These are phyloP conservation scores for Carex parvula DNA, from an alignment of 176 grass and related monocot species.

Conservation along the genomic window DNA sequence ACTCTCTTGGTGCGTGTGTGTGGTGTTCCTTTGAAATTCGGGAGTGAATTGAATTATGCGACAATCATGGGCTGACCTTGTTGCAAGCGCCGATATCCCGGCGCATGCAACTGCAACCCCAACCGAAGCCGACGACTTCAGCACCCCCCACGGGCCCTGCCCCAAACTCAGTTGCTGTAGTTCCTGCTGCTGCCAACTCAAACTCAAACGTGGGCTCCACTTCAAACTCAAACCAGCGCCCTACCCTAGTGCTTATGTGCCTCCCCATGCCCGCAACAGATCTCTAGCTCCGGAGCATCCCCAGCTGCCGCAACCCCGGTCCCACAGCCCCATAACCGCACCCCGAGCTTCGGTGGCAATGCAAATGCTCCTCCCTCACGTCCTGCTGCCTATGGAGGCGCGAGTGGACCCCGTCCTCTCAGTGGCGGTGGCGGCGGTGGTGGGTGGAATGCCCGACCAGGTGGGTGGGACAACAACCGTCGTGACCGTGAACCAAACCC, in stretches of 20 bases:
- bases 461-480: conserved; percentile 53
- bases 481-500: conserved; percentile 62
- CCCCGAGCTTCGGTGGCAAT: conserved; percentile 30
- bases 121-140: background rate
- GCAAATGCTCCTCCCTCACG: too few relatives aligned
- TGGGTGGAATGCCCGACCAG: conserved; percentile 32
- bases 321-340: conserved; percentile 14
- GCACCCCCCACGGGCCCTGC: background rate
- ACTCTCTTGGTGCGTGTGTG: background rate
- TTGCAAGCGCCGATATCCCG: conserved; percentile 96
- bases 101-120: conserved; percentile 53
- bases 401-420: conserved; percentile 27
- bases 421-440: background rate
- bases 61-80: conserved; percentile 98
- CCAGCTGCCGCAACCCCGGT: conserved; percentile 31
- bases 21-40: background rate
- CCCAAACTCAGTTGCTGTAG: conserved; percentile 12
- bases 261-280: conserved; percentile 75
- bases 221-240: conserved; percentile 34
- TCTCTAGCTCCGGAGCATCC: conserved; percentile 11
- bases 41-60: conserved; percentile 82
- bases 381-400: background rate
- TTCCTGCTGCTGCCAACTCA: conserved; percentile 21
- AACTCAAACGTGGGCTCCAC: conserved; percentile 17
- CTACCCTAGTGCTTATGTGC: conserved; percentile 60